Evolutionary conservation across 2,329 filamentous ascomycete genomes (phyloP), one percentile per base, ranked within the genome.

Genomic region (Dactylellina sp.): DNA sequence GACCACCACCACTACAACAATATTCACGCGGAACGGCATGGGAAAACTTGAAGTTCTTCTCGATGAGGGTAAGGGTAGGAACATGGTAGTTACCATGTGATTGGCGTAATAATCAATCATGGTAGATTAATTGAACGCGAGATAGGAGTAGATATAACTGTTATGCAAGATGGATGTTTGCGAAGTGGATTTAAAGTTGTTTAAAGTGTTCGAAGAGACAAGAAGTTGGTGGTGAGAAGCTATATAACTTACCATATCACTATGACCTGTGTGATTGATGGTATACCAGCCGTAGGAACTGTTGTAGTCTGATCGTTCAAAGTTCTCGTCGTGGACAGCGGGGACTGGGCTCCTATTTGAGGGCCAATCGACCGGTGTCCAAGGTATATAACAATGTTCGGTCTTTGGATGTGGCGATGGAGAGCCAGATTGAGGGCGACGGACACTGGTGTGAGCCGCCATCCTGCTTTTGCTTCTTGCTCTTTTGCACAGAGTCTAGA

Each of bases 191-290:
- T 37, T 20, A 24, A 28, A 52, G 52, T 71, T 57, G 66, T 22
- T 37, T 40, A 62, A 32, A 47, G 22, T 4, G 16, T 49, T 47
- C 28, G 28, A 32, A 9, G 18, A 16, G 46, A 53, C 62, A 61
- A 68, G 39, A 61, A 59, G 52, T 57, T 71, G 50, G 57, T 55
- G 18, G 50, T 46, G 24, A 42, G 35, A 56, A 37, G 44, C 37
- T 16, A 25, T 59, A 64, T 71, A 71, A 71, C 66, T 63, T 71
- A 71, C 66, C 66, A 71, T 71, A 71, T 63, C 66, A 71, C 52
- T 71, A 44, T 71, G 61, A 24, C 49, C 37, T 16, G 52, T 39
- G 35, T 71, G 66, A 63, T 47, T 63, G 49, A 64, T 71, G 25
- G 59, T 59, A 59, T 63, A 71, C 57, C 57, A 71, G 59, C 37